A percentile compares a stretch with the other conserved stretches of the same genome.
Conservation (phyloP, 2,329 filamentous ascomycete genomes). For the Drechslerella dactyloides region DNA sequence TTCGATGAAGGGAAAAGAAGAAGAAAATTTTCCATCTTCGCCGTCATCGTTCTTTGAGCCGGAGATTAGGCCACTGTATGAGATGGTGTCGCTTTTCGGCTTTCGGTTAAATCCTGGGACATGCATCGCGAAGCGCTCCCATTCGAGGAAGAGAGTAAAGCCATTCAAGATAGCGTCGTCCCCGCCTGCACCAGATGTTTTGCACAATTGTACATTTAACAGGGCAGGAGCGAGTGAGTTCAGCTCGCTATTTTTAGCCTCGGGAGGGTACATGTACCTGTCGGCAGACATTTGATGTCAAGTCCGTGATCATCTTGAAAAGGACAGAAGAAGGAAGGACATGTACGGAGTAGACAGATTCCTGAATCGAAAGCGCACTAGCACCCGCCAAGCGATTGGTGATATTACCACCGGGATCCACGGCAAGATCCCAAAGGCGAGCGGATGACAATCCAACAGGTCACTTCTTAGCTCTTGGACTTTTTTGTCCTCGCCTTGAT, state of each 20-base stretch:
- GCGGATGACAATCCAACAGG: constrained; percentile 26
- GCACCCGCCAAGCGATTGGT: constrained; percentile 28
- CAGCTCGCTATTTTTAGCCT: constrained; percentile 50
- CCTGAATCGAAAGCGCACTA: constrained; percentile 3
- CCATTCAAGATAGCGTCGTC: constrained; percentile 4
- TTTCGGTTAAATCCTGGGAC: constrained; percentile 44
- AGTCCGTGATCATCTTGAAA: not conserved
- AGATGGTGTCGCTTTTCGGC: constrained; percentile 11
- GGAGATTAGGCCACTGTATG: constrained; percentile 1
- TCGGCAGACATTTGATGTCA: not conserved
- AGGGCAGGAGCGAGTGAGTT: constrained; percentile 18
- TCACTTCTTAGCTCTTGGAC: constrained; percentile 7
- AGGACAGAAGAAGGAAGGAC: too few relatives aligned
- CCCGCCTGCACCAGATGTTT: constrained; percentile 16
- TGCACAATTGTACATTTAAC: constrained; percentile 35
- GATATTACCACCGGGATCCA: constrained; percentile 34
- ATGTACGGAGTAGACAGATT: too few relatives aligned
- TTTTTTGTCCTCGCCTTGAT: not conserved
- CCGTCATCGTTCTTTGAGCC: not conserved
- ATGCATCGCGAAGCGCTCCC: constrained; percentile 43
- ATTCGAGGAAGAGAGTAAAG: constrained; percentile 22
- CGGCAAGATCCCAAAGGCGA: constrained; percentile 21
- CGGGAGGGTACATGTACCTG: not conserved
- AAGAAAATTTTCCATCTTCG: constrained; percentile 9
- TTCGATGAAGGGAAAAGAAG: not conserved